Conservation (phyloP, 2,329 filamentous ascomycete genomes). For the Ilyonectria destructans region DNA sequence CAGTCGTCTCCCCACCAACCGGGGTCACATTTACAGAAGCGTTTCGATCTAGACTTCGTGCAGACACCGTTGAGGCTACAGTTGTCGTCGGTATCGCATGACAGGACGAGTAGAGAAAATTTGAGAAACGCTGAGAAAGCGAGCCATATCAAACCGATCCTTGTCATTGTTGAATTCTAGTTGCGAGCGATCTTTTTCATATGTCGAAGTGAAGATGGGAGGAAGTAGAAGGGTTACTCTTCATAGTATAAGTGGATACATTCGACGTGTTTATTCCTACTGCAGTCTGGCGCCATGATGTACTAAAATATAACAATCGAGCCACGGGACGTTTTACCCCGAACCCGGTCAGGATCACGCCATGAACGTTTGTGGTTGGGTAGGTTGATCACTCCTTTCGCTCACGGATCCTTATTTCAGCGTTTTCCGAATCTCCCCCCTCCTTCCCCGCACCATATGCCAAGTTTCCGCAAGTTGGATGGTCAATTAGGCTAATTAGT, state of each 20-base stretch:
- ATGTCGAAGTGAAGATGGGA: background rate
- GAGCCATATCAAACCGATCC: background rate
- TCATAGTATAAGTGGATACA: background rate
- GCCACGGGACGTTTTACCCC: background rate
- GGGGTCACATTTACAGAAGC: constrained; percentile 53
- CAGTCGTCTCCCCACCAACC: constrained; percentile 64
- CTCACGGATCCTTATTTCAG: background rate
- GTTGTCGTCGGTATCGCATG: constrained; percentile 47
- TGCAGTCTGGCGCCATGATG: background rate
- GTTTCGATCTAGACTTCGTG: background rate
- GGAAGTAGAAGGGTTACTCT: background rate
- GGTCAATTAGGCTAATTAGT: background rate
- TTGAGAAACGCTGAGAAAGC: background rate
- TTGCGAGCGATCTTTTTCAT: background rate
- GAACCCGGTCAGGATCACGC: background rate
- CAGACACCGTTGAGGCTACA: constrained; percentile 54
- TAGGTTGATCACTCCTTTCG: background rate
- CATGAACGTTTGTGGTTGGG: background rate
- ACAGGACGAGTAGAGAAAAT: background rate
- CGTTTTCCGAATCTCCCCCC: background rate
- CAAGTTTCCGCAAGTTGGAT: background rate
- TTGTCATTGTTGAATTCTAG: background rate
- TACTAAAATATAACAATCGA: background rate
- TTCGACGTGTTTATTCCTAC: background rate
- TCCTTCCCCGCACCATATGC: background rate